phyloP scores from a whole-genome alignment of 2,329 filamentous ascomycete species.

The Pseudogymnoascus sp. region DNA sequence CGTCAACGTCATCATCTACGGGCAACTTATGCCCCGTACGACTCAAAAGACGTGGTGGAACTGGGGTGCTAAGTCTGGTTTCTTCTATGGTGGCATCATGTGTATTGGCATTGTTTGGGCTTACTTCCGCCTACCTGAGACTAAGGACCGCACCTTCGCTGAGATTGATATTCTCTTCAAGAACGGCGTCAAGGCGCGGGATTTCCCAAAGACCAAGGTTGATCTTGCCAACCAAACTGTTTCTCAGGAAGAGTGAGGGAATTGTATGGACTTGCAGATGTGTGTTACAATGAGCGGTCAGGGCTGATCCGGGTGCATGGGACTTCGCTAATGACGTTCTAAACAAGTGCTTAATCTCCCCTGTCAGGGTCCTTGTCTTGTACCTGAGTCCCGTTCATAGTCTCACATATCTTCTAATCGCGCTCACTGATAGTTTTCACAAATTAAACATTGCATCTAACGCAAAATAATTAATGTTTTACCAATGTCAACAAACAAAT shows the following conservation, averaged over 20 bases:
- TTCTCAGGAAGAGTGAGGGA: not conserved
- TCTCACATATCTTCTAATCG: not conserved
- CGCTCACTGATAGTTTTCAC: not conserved
- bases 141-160: conserved; percentile 33
- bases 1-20: conserved; percentile 28
- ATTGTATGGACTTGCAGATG: not conserved
- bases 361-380: not conserved
- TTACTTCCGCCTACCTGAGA: conserved; percentile 36
- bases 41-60: conserved; percentile 19
- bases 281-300: not conserved
- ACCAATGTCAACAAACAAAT: not conserved
- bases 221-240: conserved; percentile 16
- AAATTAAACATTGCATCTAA: not conserved
- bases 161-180: conserved; percentile 38
- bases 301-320: not conserved
- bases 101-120: conserved; percentile 32
- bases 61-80: conserved; percentile 30
- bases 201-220: conserved; percentile 30
- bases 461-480: not conserved
- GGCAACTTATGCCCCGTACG: conserved; percentile 20
- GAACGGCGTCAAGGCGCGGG: conserved; percentile 29
- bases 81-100: conserved; percentile 34
- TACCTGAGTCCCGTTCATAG: not conserved
- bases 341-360: not conserved
- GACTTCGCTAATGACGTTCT: not conserved